phyloP scores from a whole-genome alignment of 2,329 filamentous ascomycete species.

The Fusarium praegraminearum region DNA sequence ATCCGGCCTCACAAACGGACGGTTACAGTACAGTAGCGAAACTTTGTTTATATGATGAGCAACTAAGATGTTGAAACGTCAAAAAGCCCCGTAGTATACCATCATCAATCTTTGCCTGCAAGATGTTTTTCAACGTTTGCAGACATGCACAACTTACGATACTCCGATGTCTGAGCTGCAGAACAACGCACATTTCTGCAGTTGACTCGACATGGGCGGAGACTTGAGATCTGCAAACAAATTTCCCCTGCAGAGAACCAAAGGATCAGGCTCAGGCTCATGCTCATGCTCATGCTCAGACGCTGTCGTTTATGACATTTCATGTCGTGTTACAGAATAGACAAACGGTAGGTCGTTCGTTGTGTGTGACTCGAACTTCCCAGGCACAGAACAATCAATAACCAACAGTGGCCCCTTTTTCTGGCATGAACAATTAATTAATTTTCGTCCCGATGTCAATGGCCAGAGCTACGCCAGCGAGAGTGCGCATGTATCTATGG shows the following conservation, averaged over 20 bases:
- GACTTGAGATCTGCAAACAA: conserved; percentile 39
- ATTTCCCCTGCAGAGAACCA: conserved; percentile 30
- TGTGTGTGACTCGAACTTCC: neutral
- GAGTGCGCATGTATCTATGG: conserved; percentile 3
- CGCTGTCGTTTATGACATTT: conserved; percentile 25
- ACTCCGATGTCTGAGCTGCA: conserved; percentile 21
- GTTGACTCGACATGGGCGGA: conserved; percentile 17
- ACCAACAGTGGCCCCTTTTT: conserved; percentile 9
- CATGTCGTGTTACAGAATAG: conserved; percentile 27
- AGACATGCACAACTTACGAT: neutral
- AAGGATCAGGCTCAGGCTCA: neutral
- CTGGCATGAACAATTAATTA: neutral
- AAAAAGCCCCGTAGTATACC: neutral
- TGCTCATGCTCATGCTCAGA: neutral
- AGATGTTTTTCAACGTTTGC: conserved; percentile 31
- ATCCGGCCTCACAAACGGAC: neutral
- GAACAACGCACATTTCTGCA: conserved; percentile 40
- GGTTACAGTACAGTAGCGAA: conserved; percentile 16
- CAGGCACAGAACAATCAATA: conserved; percentile 8
- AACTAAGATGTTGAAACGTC: conserved; percentile 15
- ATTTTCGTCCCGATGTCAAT: conserved; percentile 1
- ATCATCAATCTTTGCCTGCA: neutral
- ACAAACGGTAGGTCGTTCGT: conserved; percentile 7
- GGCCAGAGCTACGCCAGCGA: neutral
- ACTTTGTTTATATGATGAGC: conserved; percentile 37